Evolutionary conservation across 1,284 basidiomycete species (phyloP).

Genomic region (Ustilago xerochloae): DNA sequence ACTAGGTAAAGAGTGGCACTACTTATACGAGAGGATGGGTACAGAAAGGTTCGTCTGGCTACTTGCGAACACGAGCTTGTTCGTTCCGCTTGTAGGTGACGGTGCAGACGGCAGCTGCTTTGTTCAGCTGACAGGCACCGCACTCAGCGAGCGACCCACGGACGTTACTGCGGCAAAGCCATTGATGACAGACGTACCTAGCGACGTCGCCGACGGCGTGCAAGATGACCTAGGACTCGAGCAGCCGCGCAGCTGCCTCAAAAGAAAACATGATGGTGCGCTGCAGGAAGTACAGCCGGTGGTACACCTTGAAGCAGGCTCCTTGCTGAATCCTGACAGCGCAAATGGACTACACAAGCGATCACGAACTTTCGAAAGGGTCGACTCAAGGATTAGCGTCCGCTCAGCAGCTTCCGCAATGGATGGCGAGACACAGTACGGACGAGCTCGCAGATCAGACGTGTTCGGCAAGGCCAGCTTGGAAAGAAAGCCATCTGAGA

Average conservation of each 20-base stretch:
- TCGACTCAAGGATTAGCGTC: constrained; percentile 19
- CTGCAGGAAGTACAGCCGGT: neutral
- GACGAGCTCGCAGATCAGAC: neutral
- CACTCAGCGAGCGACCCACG: constrained; percentile 71
- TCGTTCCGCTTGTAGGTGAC: constrained; percentile 74
- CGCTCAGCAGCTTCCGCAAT: constrained; percentile 15
- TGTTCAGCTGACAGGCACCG: constrained; percentile 80
- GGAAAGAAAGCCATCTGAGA: constrained; percentile 69
- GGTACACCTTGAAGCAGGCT: too few relatives aligned
- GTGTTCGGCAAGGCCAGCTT: neutral
- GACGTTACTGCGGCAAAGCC: neutral
- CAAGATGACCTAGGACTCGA: neutral
- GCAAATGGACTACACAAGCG: neutral
- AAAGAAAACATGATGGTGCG: constrained; percentile 20
- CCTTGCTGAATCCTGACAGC: neutral
- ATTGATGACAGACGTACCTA: too few relatives aligned
- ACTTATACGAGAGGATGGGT: constrained; percentile 77
- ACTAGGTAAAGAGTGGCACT: constrained; percentile 75
- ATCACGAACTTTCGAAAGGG: constrained; percentile 7
- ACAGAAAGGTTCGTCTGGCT: constrained; percentile 79
- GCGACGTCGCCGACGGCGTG: neutral
- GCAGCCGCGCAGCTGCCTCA: neutral
- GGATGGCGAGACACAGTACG: constrained; percentile 1
- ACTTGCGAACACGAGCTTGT: constrained; percentile 78
- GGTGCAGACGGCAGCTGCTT: constrained; percentile 75